Percentiles rank a stretch among this genome's conserved stretches.
Conservation (phyloP, 345 rosid species). For the Citrus sp. region DNA sequence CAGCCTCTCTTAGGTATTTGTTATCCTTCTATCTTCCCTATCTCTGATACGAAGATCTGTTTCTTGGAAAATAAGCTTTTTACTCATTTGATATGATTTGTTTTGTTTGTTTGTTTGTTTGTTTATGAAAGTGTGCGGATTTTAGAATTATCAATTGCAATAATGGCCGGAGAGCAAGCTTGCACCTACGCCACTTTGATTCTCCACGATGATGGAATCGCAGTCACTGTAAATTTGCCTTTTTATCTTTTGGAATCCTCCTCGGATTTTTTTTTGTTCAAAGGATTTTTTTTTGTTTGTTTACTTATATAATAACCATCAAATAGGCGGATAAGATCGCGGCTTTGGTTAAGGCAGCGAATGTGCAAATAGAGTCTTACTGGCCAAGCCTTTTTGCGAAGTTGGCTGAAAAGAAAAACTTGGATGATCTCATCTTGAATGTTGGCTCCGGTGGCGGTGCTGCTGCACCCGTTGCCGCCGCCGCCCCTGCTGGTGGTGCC, state of each 20-base stretch:
- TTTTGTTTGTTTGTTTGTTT: too few species aligned
- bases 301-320: not conserved
- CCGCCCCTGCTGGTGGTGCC: not conserved
- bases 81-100: not conserved
- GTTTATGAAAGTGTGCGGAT: not conserved
- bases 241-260: not conserved
- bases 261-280: not conserved
- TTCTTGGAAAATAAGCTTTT: not conserved
- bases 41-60: not conserved
- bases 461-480: not conserved
- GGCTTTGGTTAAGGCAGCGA: conserved; percentile 49
- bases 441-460: not conserved
- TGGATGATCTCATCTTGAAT: not conserved
- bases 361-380: conserved; percentile 49
- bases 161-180: conserved; percentile 53
- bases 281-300: not conserved
- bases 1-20: not conserved
- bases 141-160: not conserved
- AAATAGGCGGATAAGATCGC: conserved; percentile 61
- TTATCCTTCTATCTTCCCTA: not conserved
- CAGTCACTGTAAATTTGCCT: conserved; percentile 42
- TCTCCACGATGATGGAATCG: conserved; percentile 60
- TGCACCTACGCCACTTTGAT: conserved; percentile 63
- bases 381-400: conserved; percentile 69
- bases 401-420: conserved; percentile 17